Percentiles rank a stretch among this genome's conserved stretches.
Evolutionary conservation across 1,284 basidiomycete species (phyloP).

Genomic region (Somion occarium): DNA sequence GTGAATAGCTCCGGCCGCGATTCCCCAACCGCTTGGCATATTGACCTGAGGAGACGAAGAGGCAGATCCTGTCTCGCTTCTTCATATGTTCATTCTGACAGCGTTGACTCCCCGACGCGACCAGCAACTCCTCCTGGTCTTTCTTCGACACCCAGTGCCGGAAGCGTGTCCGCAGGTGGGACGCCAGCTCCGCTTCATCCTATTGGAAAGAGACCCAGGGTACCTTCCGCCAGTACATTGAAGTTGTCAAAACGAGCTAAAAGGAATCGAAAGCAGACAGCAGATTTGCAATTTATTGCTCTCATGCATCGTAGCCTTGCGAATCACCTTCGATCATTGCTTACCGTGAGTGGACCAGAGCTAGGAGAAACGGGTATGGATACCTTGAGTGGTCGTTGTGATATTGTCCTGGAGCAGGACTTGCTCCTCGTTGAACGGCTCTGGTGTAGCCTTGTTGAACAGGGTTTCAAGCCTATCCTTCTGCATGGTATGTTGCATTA

Average conservation of each 20-base stretch:
- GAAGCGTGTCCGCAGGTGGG: not conserved
- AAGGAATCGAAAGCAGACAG: conserved; percentile 30
- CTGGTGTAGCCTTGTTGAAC: conserved; percentile 26
- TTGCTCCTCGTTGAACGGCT: conserved; percentile 28
- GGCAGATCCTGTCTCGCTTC: conserved; percentile 20
- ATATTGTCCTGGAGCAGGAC: conserved; percentile 21
- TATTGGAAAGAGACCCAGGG: not conserved
- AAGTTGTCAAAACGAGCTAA: conserved; percentile 27
- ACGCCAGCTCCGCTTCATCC: not conserved
- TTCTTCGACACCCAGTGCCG: not conserved
- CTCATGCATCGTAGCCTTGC: conserved; percentile 37
- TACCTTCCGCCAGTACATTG: conserved; percentile 11
- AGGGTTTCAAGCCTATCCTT: conserved; percentile 24
- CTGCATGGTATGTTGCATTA: conserved; percentile 14
- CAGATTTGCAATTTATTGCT: conserved; percentile 36
- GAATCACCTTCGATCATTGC: conserved; percentile 13
- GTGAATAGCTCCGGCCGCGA: not conserved
- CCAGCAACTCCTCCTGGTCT: not conserved
- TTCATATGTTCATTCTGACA: conserved; percentile 14
- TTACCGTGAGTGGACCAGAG: not conserved
- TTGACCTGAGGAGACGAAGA: conserved; percentile 19
- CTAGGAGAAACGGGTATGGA: conserved; percentile 5
- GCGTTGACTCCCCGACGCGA: conserved; percentile 11
- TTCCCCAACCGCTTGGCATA: conserved; percentile 8
- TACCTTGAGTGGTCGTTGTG: conserved; percentile 11